A percentile compares a stretch with the other conserved stretches of the same genome.
These are phyloP conservation scores for Trametes cinnabarina DNA, from an alignment of 768 basidiomycete genomes.

Conservation along the genomic window DNA sequence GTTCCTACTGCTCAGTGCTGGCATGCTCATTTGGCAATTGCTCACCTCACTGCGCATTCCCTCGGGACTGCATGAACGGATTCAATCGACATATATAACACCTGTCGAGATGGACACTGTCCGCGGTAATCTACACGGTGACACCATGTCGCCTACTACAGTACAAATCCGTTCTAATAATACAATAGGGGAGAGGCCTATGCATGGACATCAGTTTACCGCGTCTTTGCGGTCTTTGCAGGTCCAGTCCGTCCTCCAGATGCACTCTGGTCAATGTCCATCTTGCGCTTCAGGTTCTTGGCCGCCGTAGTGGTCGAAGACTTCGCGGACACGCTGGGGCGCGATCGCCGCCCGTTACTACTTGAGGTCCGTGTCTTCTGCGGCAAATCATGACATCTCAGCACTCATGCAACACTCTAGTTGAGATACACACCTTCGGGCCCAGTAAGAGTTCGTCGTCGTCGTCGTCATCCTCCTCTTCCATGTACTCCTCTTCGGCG, in stretches of 20 bases:
- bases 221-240: conserved; percentile 16
- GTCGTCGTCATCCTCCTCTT: conserved; percentile 4
- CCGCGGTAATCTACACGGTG: too few species aligned
- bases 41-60: too few species aligned
- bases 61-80: too few species aligned
- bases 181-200: too few species aligned
- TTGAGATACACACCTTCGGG: conserved; percentile 42
- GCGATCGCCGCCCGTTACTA: not conserved
- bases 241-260: conserved; percentile 3
- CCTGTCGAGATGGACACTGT: too few species aligned
- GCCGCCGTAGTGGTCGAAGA: not conserved
- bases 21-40: too few species aligned
- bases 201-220: too few species aligned
- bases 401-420: not conserved
- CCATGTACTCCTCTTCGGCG: conserved; percentile 20
- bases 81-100: too few species aligned
- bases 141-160: too few species aligned
- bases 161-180: too few species aligned
- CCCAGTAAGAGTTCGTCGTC: conserved; percentile 30
- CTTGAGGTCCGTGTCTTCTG: not conserved
- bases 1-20: too few species aligned
- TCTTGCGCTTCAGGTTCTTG: conserved; percentile 24
- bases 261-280: conserved; percentile 7
- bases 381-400: not conserved
- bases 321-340: not conserved